These are phyloP conservation scores for Torulaspora maleeae DNA, from an alignment of 805 yeast species.

Conservation along the genomic window DNA sequence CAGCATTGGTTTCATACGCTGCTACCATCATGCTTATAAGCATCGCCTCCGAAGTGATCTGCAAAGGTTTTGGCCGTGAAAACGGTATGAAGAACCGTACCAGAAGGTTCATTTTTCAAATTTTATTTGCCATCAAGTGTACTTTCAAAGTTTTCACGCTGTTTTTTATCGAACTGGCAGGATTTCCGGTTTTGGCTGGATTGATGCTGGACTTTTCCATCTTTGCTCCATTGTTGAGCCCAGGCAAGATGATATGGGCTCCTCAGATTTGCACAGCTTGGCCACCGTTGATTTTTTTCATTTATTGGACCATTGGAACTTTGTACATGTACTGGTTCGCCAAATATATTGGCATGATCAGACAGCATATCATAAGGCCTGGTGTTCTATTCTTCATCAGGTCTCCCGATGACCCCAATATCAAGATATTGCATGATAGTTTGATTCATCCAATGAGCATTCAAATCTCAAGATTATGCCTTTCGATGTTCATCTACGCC, in stretches of 20 bases:
- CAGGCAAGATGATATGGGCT: slow-evolving; percentile 19
- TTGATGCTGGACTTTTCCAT: slow-evolving; percentile 63
- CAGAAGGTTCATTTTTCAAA: slow-evolving; percentile 47
- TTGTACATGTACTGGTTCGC: slow-evolving; percentile 85
- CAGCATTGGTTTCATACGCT: slow-evolving; percentile 29
- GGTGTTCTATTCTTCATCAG: slow-evolving; percentile 90
- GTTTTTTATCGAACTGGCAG: slow-evolving; percentile 71
- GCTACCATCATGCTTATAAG: slow-evolving; percentile 26
- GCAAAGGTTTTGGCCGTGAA: slow-evolving; percentile 27
- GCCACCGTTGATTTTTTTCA: slow-evolving; percentile 25
- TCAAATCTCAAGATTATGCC: slow-evolving; percentile 66
- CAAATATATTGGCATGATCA: slow-evolving; percentile 75
- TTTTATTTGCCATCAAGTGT: slow-evolving; percentile 51
- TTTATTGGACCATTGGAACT: slow-evolving; percentile 72
- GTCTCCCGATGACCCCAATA: slow-evolving; percentile 91
- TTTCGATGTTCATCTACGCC: slow-evolving; percentile 72
- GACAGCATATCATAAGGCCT: slow-evolving; percentile 67
- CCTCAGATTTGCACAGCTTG: slow-evolving; percentile 23
- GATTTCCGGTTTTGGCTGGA: slow-evolving; percentile 88
- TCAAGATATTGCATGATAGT: slow-evolving; percentile 82
- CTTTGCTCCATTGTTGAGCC: slow-evolving; percentile 27
- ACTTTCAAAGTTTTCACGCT: slow-evolving; percentile 71
- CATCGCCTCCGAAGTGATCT: slow-evolving; percentile 22
- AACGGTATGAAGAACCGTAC: slow-evolving; percentile 32
- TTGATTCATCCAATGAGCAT: slow-evolving; percentile 66